A percentile compares a stretch with the other conserved stretches of the same genome.
These are phyloP conservation scores for Tetrapisispora fleetii DNA, from an alignment of 805 yeast species.

Conservation along the genomic window DNA sequence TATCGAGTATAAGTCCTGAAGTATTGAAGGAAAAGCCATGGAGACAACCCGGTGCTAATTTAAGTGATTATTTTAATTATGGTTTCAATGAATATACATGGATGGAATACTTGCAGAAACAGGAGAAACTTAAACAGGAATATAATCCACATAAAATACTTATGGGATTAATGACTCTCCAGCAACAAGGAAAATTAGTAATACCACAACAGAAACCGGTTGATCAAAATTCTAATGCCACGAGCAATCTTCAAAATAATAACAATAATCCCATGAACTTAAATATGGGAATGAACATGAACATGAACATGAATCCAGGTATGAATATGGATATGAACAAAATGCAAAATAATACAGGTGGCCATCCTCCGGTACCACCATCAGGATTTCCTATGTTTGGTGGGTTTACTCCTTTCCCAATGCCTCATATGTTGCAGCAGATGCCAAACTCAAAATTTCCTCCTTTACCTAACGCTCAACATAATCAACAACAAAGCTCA, in stretches of 20 bases:
- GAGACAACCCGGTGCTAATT: conserved; percentile 95
- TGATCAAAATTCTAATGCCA: conserved; percentile 9
- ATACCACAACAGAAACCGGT: conserved; percentile 28
- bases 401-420: conserved; percentile 29
- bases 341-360: not conserved
- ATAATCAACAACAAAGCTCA: conserved; percentile 4
- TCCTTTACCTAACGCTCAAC: conserved; percentile 4
- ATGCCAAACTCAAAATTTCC: conserved; percentile 23
- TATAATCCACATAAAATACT: conserved; percentile 75
- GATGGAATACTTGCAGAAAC: conserved; percentile 85
- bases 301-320: conserved; percentile 1
- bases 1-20: conserved; percentile 71
- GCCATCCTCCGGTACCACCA: conserved; percentile 16
- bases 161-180: conserved; percentile 36
- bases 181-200: conserved; percentile 32
- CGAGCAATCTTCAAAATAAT: conserved; percentile 8
- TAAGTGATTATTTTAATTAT: conserved; percentile 88
- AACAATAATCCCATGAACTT: conserved; percentile 1
- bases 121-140: conserved; percentile 69
- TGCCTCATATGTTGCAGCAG: conserved; percentile 31
- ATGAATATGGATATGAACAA: conserved; percentile 3
- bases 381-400: conserved; percentile 30
- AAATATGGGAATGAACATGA: conserved; percentile 1
- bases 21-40: conserved; percentile 91
- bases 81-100: conserved; percentile 96